These are phyloP conservation scores for Neurospora sp. DNA, from an alignment of 495 filamentous ascomycete species.

Conservation along the genomic window DNA sequence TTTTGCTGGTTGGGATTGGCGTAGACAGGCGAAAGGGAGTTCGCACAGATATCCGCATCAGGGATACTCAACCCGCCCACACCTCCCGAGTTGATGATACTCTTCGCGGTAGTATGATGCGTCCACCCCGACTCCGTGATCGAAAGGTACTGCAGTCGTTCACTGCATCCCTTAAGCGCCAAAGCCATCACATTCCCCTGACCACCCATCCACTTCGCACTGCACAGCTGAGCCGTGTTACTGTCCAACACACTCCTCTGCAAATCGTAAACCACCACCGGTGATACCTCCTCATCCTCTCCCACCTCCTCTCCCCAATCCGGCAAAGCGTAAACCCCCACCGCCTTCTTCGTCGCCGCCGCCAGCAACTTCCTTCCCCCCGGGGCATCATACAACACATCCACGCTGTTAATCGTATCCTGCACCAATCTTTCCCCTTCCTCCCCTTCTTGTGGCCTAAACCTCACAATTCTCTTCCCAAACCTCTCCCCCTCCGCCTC, in stretches of 20 bases:
- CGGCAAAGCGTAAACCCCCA: conserved; percentile 22
- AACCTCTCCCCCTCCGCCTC: conserved; percentile 25
- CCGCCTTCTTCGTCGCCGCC: conserved; percentile 18
- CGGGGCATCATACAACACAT: conserved; percentile 11
- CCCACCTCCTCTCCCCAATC: neutral
- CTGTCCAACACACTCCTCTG: neutral
- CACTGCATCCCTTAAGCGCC: conserved; percentile 21
- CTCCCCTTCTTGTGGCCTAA: conserved; percentile 5
- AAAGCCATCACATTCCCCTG: conserved; percentile 25
- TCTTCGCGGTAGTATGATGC: conserved; percentile 18
- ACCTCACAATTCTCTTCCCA: conserved; percentile 21
- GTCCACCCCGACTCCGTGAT: conserved; percentile 29
- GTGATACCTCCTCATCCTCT: conserved; percentile 5
- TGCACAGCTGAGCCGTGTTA: conserved; percentile 10
- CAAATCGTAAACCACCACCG: conserved; percentile 14
- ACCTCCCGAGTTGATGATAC: neutral
- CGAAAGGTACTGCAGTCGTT: conserved; percentile 30
- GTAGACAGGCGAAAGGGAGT: conserved; percentile 30
- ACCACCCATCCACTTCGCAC: conserved; percentile 28
- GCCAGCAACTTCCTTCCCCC: conserved; percentile 7
- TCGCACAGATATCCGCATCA: conserved; percentile 16
- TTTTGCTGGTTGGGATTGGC: conserved; percentile 9
- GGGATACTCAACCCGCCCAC: neutral
- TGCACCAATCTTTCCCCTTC: conserved; percentile 1
- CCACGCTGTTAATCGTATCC: conserved; percentile 26